phyloP scores from a whole-genome alignment of 192 early-diverging fungal species.

The Coemansia sp. region DNA sequence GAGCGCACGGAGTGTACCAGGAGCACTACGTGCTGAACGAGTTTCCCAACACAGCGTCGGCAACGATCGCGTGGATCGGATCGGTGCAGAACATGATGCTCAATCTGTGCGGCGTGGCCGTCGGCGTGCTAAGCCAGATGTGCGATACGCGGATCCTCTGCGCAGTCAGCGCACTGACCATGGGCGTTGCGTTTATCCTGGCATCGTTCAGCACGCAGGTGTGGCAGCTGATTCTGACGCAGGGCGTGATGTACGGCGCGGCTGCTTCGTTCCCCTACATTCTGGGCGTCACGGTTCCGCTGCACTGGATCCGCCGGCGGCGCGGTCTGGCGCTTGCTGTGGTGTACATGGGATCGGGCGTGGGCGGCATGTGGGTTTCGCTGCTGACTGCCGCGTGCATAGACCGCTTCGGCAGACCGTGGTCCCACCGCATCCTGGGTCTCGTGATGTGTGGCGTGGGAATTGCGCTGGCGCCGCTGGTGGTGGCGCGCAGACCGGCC shows the following conservation, averaged over 20 bases:
- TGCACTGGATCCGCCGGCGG: constrained; percentile 40
- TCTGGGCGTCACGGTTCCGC: constrained; percentile 40
- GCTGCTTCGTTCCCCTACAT: constrained; percentile 51
- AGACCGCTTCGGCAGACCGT: constrained; percentile 30
- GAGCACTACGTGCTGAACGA: constrained; percentile 42
- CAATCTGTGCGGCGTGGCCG: constrained; percentile 44
- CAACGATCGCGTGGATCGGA: constrained; percentile 50
- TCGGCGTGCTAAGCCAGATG: constrained; percentile 42
- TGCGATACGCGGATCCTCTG: constrained; percentile 33
- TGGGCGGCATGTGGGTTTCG: constrained; percentile 53
- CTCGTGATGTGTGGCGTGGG: constrained; percentile 34
- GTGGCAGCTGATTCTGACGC: constrained; percentile 57
- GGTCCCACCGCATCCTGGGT: constrained; percentile 45
- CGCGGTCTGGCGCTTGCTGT: constrained; percentile 42
- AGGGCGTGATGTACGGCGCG: constrained; percentile 48
- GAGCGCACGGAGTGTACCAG: constrained; percentile 54
- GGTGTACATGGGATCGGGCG: constrained; percentile 41
- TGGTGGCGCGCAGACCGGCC: constrained; percentile 18
- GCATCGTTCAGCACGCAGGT: constrained; percentile 55
- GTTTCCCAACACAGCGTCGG: constrained; percentile 21
- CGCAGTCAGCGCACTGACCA: constrained; percentile 16
- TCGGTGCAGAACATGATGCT: constrained; percentile 48
- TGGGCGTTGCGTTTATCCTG: constrained; percentile 43
- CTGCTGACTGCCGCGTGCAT: constrained; percentile 29
- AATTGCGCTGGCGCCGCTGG: constrained; percentile 39